Conservation (phyloP, 768 basidiomycete species). For the Leccinum incarnatum region DNA sequence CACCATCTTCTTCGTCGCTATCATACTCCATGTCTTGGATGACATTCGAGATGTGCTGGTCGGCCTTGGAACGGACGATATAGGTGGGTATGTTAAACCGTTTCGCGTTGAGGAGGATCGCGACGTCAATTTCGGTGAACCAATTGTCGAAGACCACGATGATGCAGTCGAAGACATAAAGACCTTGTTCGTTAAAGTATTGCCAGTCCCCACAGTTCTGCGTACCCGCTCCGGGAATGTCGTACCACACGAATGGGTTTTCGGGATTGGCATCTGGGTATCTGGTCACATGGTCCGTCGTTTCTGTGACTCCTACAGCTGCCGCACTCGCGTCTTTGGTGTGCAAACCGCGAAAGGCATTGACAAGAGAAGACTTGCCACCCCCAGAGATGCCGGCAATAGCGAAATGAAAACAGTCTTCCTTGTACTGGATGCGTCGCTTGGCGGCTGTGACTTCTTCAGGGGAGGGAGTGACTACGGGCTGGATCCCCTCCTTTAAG, state of each 20-base stretch:
- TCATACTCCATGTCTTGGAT: conserved; percentile 24
- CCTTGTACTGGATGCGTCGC: no score
- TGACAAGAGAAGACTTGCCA: conserved; percentile 38
- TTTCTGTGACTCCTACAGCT: conserved; percentile 29
- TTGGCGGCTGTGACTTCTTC: conserved; percentile 7
- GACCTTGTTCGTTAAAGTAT: conserved; percentile 36
- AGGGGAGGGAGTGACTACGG: conserved; percentile 21
- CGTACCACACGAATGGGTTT: conserved; percentile 32
- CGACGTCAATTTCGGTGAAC: conserved; percentile 33
- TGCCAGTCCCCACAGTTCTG: conserved; percentile 31
- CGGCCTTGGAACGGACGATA: conserved; percentile 37
- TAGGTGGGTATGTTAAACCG: conserved; percentile 33
- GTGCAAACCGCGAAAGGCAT: conserved; percentile 33
- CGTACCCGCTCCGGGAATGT: conserved; percentile 37
- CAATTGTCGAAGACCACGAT: conserved; percentile 33
- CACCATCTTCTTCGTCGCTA: conserved; percentile 17
- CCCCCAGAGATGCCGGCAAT: conserved; percentile 33
- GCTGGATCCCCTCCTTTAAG: conserved; percentile 27
- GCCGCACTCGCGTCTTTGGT: conserved; percentile 24
- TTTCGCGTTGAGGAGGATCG: conserved; percentile 31
- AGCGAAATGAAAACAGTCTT: conserved; percentile 11
- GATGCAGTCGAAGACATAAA: conserved; percentile 37
- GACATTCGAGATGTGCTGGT: conserved; percentile 27
- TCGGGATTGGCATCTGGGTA: conserved; percentile 25
- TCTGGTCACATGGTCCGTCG: conserved; percentile 23